Evolutionary conservation across 768 basidiomycete genomes (phyloP), one percentile per base, ranked within the genome.

Genomic region (Trametopsis cervina): DNA sequence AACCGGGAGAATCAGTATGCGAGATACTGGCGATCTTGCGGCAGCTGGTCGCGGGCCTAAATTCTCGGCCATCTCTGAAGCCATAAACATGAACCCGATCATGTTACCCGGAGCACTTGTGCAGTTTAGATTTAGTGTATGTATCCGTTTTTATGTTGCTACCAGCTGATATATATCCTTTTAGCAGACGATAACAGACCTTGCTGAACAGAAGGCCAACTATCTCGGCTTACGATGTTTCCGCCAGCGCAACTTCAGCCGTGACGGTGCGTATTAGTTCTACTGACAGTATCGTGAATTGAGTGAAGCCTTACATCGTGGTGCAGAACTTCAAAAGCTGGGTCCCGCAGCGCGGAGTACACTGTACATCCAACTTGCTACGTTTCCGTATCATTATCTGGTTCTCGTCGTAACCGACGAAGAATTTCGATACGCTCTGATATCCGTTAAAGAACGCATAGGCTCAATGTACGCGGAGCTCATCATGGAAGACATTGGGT

Each of bases 141-240:
- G 83, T 64, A 13, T 42, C 17, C 18, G 26, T 33, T 15, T 37
- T 3, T 46, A 39, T 25, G 33, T 17, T 17, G 7, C 23, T 24
- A n/a, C 13, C 10, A 10, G 33, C n/a, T 35, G 33, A 11, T 27
- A 7, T 15, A n/a, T 40, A 24, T 46, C 12, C 2, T 37, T 10
- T 3, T n/a, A 6, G n/a, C 54, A 94, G 92, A 89, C 89, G 4
- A 89, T 93, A 51, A 72, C 78, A 37, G 88, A 91, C 47, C 73
- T 85, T 13, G 78, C 84, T 9, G 89, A 93, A 62, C 85, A 88
- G 62, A 92, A 90, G 59, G 87, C 85, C n/a, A 78, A 71, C 52
- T 85, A 89, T 57, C 76, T 94, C 9, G 92, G 92, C n/a, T 65
- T 92, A 36, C 80, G 81, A 60, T 80, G 77, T 48, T 85, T 78